phyloP scores from a whole-genome alignment of 2,329 filamentous ascomycete genomes.

The Didymosphaeria variabile region DNA sequence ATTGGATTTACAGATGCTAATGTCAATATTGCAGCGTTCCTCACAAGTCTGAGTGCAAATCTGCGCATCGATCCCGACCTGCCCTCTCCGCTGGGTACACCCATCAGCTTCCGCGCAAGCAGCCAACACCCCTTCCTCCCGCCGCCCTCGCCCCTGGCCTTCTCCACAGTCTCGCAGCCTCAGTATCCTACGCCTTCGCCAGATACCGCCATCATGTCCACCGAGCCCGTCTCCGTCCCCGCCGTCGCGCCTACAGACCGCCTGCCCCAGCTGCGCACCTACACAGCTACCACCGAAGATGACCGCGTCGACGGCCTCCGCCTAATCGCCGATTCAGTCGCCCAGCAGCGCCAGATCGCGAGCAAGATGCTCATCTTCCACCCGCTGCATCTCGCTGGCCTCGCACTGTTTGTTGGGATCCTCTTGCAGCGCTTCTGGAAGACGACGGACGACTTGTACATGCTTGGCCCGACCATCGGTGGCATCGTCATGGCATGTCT shows the following conservation, averaged over 20 bases:
- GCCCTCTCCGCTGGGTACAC: slow-evolving; percentile 71
- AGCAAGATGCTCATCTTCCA: slow-evolving; percentile 63
- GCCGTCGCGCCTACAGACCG: slow-evolving; percentile 28
- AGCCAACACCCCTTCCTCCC: slow-evolving; percentile 61
- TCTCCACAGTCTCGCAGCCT: slow-evolving; percentile 54
- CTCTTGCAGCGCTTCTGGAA: slow-evolving; percentile 53
- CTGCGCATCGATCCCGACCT: slow-evolving; percentile 70
- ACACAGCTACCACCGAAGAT: slow-evolving; percentile 57
- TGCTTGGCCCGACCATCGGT: slow-evolving; percentile 66
- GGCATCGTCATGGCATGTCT: slow-evolving; percentile 72
- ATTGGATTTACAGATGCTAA: not conserved
- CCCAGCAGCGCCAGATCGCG: slow-evolving; percentile 79
- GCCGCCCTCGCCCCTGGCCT: slow-evolving; percentile 56
- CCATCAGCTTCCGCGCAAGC: slow-evolving; percentile 62
- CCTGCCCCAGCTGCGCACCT: slow-evolving; percentile 69
- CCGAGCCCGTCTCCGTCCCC: slow-evolving; percentile 34
- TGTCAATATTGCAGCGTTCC: slow-evolving; percentile 70
- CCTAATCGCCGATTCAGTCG: slow-evolving; percentile 81
- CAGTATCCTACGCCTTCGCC: slow-evolving; percentile 45
- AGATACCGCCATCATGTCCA: slow-evolving; percentile 48
- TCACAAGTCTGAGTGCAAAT: slow-evolving; percentile 82
- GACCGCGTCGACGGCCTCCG: slow-evolving; percentile 75
- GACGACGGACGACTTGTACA: slow-evolving; percentile 60
- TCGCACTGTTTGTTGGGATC: slow-evolving; percentile 52
- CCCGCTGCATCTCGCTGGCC: slow-evolving; percentile 47